Evolutionary conservation across 2,329 filamentous ascomycete genomes (phyloP).

Genomic region (Sodiomyces alkalinus): DNA sequence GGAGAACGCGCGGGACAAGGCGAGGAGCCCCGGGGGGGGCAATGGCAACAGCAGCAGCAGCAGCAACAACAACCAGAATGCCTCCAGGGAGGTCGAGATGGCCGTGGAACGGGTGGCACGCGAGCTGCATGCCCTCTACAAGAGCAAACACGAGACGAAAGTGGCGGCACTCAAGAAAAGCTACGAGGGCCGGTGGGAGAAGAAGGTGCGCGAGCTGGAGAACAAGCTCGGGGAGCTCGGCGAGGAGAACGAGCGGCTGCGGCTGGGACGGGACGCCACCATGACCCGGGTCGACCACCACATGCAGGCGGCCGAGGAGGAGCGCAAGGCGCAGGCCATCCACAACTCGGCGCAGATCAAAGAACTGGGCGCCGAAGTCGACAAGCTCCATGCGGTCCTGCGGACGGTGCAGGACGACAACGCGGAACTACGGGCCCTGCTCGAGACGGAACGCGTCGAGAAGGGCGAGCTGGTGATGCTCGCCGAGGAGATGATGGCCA

Average conservation of each 20-base stretch:
- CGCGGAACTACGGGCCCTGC: conserved; percentile 43
- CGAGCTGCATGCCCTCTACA: conserved; percentile 86
- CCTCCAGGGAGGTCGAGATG: conserved; percentile 57
- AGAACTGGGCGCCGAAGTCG: conserved; percentile 57
- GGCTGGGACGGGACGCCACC: conserved; percentile 47
- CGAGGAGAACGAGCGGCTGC: conserved; percentile 62
- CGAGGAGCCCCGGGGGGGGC: conserved; percentile 16
- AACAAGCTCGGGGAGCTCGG: conserved; percentile 50
- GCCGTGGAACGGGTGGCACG: conserved; percentile 85
- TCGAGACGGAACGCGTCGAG: conserved; percentile 64
- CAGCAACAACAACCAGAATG: conserved; percentile 12
- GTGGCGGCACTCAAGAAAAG: conserved; percentile 76
- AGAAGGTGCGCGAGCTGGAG: conserved; percentile 70
- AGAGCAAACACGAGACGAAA: conserved; percentile 94
- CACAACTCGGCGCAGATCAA: conserved; percentile 52
- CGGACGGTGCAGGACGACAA: conserved; percentile 56
- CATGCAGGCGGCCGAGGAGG: conserved; percentile 29
- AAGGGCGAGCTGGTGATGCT: conserved; percentile 71
- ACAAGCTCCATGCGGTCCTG: conserved; percentile 60
- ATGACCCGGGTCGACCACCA: conserved; percentile 42
- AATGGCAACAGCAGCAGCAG: too few species aligned
- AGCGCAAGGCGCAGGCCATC: conserved; percentile 41
- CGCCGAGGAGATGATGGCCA: conserved; percentile 70
- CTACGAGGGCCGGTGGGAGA: conserved; percentile 80
- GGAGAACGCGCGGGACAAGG: conserved; percentile 21